Conservation (phyloP, 108 stramenopile species). For the Conticribra weissflogii region DNA sequence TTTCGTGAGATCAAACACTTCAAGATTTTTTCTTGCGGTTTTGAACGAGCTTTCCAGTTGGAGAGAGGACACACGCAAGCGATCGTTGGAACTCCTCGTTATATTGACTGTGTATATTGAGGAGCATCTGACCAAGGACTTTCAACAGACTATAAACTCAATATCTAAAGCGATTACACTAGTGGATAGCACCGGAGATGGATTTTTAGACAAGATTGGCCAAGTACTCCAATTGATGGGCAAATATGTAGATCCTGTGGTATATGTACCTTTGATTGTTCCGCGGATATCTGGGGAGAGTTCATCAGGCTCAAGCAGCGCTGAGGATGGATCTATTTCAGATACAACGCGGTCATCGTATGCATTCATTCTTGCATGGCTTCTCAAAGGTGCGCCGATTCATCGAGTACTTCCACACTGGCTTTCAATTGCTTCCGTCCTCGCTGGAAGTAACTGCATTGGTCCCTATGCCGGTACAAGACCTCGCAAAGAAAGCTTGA, state of each 20-base stretch:
- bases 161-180: constrained; percentile 50
- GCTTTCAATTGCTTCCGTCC: constrained; percentile 17
- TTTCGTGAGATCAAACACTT: constrained; percentile 69
- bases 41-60: constrained; percentile 71
- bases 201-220: too few species aligned
- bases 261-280: constrained; percentile 26
- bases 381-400: constrained; percentile 34
- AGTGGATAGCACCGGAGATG: constrained; percentile 2
- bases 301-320: constrained; percentile 30
- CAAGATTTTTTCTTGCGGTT: constrained; percentile 69
- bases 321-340: constrained; percentile 39
- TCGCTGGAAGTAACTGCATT: constrained; percentile 30
- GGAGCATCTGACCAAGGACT: constrained; percentile 62
- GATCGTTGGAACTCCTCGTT: constrained; percentile 45
- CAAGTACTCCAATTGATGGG: constrained; percentile 38
- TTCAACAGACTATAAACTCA: constrained; percentile 34
- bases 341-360: constrained; percentile 18
- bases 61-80: constrained; percentile 39
- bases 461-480: constrained; percentile 36
- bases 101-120: constrained; percentile 61
- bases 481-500: constrained; percentile 9
- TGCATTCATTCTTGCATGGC: constrained; percentile 26
- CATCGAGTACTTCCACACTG: constrained; percentile 34
- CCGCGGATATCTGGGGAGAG: constrained; percentile 37
- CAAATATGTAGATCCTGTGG: constrained; percentile 45